phyloP scores from a whole-genome alignment of 495 filamentous ascomycete genomes.

The Xylaria nigripes region DNA sequence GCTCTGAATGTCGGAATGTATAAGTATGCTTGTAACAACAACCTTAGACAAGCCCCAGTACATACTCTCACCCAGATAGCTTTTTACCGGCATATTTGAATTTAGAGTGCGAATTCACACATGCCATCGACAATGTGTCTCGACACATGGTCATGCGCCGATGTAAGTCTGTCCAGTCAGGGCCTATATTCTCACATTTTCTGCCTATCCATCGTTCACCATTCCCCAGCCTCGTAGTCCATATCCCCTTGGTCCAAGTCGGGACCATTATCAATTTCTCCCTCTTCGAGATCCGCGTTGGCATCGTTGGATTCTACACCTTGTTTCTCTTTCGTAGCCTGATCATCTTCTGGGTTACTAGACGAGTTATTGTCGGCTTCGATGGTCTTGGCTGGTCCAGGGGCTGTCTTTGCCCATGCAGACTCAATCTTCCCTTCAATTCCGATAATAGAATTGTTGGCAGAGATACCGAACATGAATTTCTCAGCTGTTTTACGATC shows the following conservation, averaged over 20 bases:
- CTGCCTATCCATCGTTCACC: conserved; percentile 3
- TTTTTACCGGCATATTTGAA: too few relatives aligned
- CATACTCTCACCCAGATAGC: too few relatives aligned
- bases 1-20: too few relatives aligned
- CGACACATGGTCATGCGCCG: not conserved
- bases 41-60: too few relatives aligned
- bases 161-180: not conserved
- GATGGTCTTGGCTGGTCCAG: conserved; percentile 5
- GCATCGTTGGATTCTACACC: conserved; percentile 1
- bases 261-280: conserved; percentile 15
- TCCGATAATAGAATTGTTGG: conserved; percentile 55
- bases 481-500: conserved; percentile 86
- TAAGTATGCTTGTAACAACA: too few relatives aligned
- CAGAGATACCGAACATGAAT: conserved; percentile 56
- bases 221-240: conserved; percentile 25
- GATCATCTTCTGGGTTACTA: conserved; percentile 8
- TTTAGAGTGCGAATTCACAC: too few relatives aligned
- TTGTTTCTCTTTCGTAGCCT: conserved; percentile 7
- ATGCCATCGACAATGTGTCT: too few relatives aligned
- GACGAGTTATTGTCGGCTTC: conserved; percentile 9
- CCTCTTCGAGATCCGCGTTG: conserved; percentile 16
- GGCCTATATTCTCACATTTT: not conserved
- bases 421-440: conserved; percentile 67
- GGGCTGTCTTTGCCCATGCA: conserved; percentile 52
- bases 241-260: conserved; percentile 22